A percentile compares a stretch with the other conserved stretches of the same genome.
Conservation (phyloP, 2,329 filamentous ascomycete genomes). For the Beauveria bassiana region DNA sequence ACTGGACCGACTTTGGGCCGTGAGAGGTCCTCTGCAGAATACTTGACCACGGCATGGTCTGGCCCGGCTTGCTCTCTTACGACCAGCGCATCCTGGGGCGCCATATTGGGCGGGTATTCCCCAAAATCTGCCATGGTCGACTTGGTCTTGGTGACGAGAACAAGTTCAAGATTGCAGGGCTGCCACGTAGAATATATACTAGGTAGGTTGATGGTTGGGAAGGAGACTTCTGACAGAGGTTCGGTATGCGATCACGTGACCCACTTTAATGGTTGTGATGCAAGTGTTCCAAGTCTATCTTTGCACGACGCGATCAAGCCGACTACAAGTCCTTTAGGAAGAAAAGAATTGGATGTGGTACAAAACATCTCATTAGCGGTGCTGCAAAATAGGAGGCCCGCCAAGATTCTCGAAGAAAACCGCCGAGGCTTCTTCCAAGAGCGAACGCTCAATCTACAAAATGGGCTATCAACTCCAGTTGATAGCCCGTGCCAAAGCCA, state of each 20-base stretch:
- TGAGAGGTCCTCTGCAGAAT: constrained; percentile 65
- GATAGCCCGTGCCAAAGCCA: constrained; percentile 17
- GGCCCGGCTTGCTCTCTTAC: constrained; percentile 46
- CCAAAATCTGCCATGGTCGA: constrained; percentile 50
- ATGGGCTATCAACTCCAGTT: constrained; percentile 23
- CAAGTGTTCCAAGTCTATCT: neutral
- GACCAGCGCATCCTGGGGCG: constrained; percentile 55
- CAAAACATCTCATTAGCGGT: constrained; percentile 2
- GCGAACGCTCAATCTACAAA: constrained; percentile 15
- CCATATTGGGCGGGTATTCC: constrained; percentile 60
- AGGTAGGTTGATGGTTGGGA: neutral
- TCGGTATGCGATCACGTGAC: constrained; percentile 8
- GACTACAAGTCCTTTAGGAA: neutral
- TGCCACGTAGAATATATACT: neutral
- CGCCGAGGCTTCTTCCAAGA: neutral
- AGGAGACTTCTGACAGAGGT: neutral
- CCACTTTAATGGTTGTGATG: neutral
- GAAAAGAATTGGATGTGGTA: neutral
- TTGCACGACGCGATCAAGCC: neutral
- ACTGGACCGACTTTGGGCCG: constrained; percentile 59
- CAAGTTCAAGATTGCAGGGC: neutral
- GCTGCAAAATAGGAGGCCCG: neutral
- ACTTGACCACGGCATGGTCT: constrained; percentile 54
- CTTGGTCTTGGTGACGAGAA: neutral
- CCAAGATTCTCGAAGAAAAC: neutral